phyloP scores from a whole-genome alignment of 495 filamentous ascomycete species.

The Halenospora varia region DNA sequence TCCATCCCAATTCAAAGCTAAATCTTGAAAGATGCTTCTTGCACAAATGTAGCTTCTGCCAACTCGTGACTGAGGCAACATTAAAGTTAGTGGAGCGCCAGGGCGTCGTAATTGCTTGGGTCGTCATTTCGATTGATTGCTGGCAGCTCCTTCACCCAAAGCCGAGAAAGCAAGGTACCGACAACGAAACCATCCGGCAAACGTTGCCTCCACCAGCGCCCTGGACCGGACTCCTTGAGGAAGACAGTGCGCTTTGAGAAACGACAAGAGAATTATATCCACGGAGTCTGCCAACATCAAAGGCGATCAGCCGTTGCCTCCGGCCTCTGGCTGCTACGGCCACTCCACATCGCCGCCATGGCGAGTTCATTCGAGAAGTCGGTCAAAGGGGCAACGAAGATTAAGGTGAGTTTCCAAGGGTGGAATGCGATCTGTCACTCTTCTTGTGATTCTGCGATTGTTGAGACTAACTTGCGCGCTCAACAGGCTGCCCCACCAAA shows the following conservation, averaged over 20 bases:
- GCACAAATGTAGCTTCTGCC: neutral
- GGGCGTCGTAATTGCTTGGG: constrained; percentile 1
- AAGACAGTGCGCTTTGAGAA: neutral
- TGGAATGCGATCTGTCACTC: neutral
- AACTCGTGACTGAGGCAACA: neutral
- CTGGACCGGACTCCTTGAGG: neutral
- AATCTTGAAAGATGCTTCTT: neutral
- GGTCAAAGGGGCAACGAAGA: constrained; percentile 89
- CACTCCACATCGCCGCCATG: constrained; percentile 39
- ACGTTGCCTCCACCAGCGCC: constrained; percentile 2
- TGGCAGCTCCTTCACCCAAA: neutral
- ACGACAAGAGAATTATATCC: neutral
- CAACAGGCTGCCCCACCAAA: constrained; percentile 88
- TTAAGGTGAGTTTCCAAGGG: constrained; percentile 61
- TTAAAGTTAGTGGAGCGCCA: neutral
- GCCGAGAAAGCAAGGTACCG: neutral
- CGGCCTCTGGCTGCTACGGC: constrained; percentile 12
- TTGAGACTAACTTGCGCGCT: constrained; percentile 14
- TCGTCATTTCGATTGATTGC: constrained; percentile 20
- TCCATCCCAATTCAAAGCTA: neutral
- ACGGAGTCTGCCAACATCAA: neutral
- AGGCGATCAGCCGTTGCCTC: neutral
- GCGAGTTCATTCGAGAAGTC: constrained; percentile 85
- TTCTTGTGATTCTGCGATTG: neutral
- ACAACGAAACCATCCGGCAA: constrained; percentile 1